Base-by-base conservation (phyloP, 768 basidiomycete species). In the Mycena vulgaris region DNA sequence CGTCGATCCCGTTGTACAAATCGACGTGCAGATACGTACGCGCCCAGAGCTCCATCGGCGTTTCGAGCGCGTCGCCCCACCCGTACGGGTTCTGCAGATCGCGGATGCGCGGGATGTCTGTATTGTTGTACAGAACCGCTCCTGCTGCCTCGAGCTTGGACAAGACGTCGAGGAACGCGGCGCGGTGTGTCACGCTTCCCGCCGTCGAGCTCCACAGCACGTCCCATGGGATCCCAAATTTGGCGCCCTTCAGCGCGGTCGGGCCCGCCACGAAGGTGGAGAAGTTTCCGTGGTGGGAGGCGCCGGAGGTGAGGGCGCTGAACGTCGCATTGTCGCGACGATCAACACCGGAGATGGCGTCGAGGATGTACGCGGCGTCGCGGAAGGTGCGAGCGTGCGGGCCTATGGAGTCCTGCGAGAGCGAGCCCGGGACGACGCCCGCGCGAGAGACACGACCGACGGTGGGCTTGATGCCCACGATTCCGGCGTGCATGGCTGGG, bases 401-500 rank as follows among this genome's bases (percentile, higher is more conserved):
- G 0, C 89, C 89, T 6, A 90, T 83, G 1, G 88, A 86, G 69
- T 91, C 90, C 76, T 89, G 89, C 68, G 89, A 84, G 21, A 79
- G 77, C 0, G 88, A 89, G 6, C 89, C 88, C 2, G 90, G 90
- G 39, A 90, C 79, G 2, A 90, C 89, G 75, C 89, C 89, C 19
- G 88, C 86, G 19, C 88, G 82, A 14, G 89, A 90, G 8, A 88
- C 89, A 35, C 89, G 76, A 0, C 89, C 90, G 23, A 90, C 84
- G 3, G 88, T 90, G 0, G 90, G 88, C 72, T 89, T 89, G 58
- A 91, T 87, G 0, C 89, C 89, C 9, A 83, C 89, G 9, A 90
- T 56, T 69, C 89, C 89, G 55, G 89, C 89, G n/a, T 59, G 56
- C 27, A 49, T 30, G 3, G 65, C 65, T 7, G 65, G 65, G 17